These are phyloP conservation scores for Aspergillus fumigatiaffinis DNA, from an alignment of 2,329 filamentous ascomycete genomes.

Conservation along the genomic window DNA sequence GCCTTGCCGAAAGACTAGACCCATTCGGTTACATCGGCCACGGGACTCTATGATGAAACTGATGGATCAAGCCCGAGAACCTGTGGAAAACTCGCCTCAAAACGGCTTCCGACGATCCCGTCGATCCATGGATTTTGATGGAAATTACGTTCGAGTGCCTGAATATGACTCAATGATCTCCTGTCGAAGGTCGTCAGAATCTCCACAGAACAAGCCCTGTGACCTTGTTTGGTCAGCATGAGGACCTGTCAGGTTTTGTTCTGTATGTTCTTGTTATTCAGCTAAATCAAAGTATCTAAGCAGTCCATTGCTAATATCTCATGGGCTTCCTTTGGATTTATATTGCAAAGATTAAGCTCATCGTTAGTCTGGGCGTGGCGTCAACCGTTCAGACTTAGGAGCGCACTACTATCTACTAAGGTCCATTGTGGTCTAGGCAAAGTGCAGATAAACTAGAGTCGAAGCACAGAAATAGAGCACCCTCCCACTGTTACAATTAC, in stretches of 20 bases:
- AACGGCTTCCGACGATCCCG: not conserved
- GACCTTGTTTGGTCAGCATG: no score
- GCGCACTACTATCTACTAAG: not conserved
- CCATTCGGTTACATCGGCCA: conserved; percentile 15
- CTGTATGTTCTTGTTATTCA: not conserved
- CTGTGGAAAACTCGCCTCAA: not conserved
- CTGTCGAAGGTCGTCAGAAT: not conserved
- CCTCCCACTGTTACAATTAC: not conserved
- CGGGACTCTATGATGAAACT: conserved; percentile 13
- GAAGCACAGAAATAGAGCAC: not conserved
- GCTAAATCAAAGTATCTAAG: not conserved
- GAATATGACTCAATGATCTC: not conserved
- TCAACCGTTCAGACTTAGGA: not conserved
- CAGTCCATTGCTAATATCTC: not conserved
- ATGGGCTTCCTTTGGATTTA: not conserved
- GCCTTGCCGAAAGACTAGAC: conserved; percentile 12
- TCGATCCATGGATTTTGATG: not conserved
- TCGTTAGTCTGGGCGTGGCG: conserved; percentile 4
- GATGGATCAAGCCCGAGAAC: not conserved
- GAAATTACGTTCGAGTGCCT: not conserved
- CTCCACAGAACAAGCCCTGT: not conserved
- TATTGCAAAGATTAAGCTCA: conserved; percentile 11
- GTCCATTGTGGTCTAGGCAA: not conserved
- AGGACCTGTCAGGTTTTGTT: no score
- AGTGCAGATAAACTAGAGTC: not conserved